These are phyloP conservation scores for Cercospora brassicicola DNA, from an alignment of 2,329 filamentous ascomycete genomes.

Conservation along the genomic window DNA sequence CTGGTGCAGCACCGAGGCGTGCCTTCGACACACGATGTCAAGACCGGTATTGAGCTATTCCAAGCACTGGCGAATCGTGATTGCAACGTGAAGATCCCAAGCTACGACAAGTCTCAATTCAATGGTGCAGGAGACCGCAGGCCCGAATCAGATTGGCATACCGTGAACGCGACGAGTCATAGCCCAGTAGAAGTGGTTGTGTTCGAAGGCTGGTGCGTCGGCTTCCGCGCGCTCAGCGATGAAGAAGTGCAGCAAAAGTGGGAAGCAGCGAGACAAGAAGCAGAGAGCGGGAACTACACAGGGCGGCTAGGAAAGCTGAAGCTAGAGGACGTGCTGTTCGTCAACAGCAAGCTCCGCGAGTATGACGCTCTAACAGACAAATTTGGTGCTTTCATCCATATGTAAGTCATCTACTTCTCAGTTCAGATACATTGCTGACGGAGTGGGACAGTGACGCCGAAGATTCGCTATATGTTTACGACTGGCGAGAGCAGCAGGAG, in stretches of 20 bases:
- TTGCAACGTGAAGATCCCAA: constrained; percentile 62
- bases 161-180: constrained; percentile 56
- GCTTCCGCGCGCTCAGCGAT: constrained; percentile 68
- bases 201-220: constrained; percentile 89
- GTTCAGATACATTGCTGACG: background rate
- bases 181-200: constrained; percentile 63
- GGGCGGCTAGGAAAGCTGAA: constrained; percentile 56
- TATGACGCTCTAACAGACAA: constrained; percentile 62
- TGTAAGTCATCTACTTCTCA: constrained; percentile 46
- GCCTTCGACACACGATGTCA: constrained; percentile 78
- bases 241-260: constrained; percentile 57
- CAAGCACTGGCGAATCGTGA: constrained; percentile 53
- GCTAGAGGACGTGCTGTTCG: constrained; percentile 57
- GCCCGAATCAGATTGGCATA: constrained; percentile 61
- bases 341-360: constrained; percentile 59
- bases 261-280: constrained; percentile 51
- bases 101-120: constrained; percentile 81
- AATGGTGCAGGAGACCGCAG: constrained; percentile 74
- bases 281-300: constrained; percentile 48
- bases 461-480: constrained; percentile 73
- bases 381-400: constrained; percentile 65
- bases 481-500: constrained; percentile 82
- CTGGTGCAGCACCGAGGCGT: constrained; percentile 81
- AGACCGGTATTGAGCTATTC: constrained; percentile 65
- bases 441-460: constrained; percentile 62